Percentiles rank a stretch among this genome's conserved stretches.
Evolutionary conservation across 2,329 filamentous ascomycete genomes (phyloP).

Genomic region (Aureobasidium sp.): DNA sequence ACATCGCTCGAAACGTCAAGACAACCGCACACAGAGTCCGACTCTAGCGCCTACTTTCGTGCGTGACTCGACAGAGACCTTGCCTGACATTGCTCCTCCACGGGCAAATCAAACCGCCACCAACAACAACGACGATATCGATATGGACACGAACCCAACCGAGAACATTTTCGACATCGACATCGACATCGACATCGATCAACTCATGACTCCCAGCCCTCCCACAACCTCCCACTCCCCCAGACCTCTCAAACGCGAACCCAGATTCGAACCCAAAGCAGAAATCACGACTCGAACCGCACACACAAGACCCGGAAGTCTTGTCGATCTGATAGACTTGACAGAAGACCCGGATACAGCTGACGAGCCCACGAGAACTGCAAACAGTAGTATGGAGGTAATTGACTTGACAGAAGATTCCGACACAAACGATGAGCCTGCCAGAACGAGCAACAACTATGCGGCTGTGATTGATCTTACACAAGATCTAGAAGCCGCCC

Average conservation of each 20-base stretch:
- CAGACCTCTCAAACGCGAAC: background rate
- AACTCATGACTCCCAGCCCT: no score
- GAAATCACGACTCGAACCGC: background rate
- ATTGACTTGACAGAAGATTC: background rate
- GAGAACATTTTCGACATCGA: background rate
- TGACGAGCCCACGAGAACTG: background rate
- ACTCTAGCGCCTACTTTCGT: no score
- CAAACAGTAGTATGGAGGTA: background rate
- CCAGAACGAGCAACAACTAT: background rate
- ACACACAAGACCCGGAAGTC: background rate
- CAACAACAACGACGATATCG: background rate
- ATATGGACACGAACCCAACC: background rate
- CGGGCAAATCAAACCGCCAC: no score
- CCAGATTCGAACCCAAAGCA: background rate
- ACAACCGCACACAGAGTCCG: background rate
- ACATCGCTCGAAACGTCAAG: background rate
- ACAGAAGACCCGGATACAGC: background rate
- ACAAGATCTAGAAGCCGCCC: background rate
- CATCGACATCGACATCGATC: no score
- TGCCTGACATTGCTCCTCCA: background rate
- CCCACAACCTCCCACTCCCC: background rate
- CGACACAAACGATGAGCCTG: background rate
- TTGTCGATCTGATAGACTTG: background rate
- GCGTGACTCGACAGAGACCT: background rate
- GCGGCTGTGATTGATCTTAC: background rate